Evolutionary conservation across 768 basidiomycete species (phyloP).

Genomic region (Amanita rimosa): DNA sequence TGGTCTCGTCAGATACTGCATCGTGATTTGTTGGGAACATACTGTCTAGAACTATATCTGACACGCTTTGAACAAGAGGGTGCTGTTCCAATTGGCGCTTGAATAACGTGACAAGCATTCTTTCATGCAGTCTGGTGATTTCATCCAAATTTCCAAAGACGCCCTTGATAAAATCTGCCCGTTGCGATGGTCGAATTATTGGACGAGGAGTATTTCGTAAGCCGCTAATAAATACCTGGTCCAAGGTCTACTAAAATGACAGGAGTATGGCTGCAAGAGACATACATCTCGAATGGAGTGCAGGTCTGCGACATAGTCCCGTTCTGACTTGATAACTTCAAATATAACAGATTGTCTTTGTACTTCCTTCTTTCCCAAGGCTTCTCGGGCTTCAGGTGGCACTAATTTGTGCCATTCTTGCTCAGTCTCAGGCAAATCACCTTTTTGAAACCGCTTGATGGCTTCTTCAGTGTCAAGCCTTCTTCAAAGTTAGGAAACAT

Average conservation of each 20-base stretch:
- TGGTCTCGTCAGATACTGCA: slow-evolving; percentile 16
- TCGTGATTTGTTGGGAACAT: slow-evolving; percentile 13
- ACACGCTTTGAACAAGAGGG: slow-evolving; percentile 70
- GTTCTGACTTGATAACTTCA: slow-evolving; percentile 84
- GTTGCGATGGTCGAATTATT: slow-evolving; percentile 42
- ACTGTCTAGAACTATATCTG: slow-evolving; percentile 82
- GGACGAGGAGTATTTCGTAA: slow-evolving; percentile 52
- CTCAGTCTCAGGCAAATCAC: slow-evolving; percentile 52
- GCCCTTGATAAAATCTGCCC: slow-evolving; percentile 60
- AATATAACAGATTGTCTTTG: slow-evolving; percentile 81
- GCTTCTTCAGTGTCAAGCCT: slow-evolving; percentile 57
- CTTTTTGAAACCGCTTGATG: slow-evolving; percentile 55
- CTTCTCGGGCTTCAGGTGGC: slow-evolving; percentile 55
- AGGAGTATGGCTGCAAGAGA: background rate
- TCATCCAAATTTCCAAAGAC: slow-evolving; percentile 78
- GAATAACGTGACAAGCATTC: slow-evolving; percentile 64
- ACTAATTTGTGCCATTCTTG: slow-evolving; percentile 81
- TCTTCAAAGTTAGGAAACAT: slow-evolving; percentile 14
- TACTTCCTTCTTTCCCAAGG: slow-evolving; percentile 67
- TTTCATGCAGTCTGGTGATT: slow-evolving; percentile 56
- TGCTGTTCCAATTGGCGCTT: slow-evolving; percentile 76
- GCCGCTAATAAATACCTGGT: slow-evolving; percentile 63
- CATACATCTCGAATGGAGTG: slow-evolving; percentile 54
- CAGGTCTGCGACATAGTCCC: slow-evolving; percentile 79
- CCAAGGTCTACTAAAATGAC: background rate